phyloP scores from a whole-genome alignment of 768 basidiomycete species.

The Lanmaoa pseudosensibilis region DNA sequence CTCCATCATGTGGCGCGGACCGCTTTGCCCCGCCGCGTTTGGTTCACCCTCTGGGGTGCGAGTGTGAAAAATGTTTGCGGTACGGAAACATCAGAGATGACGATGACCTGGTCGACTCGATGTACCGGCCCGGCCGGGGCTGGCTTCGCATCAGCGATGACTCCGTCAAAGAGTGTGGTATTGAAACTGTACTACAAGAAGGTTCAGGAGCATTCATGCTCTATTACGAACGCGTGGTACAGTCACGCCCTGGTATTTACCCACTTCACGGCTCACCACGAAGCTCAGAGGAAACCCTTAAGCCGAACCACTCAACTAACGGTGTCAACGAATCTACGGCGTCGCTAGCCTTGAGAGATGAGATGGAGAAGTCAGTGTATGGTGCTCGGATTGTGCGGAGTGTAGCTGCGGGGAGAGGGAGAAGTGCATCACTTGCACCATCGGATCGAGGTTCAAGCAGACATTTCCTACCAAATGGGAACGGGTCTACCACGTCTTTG shows the following conservation, averaged over 20 bases:
- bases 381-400: constrained; percentile 57
- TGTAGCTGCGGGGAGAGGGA: constrained; percentile 48
- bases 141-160: constrained; percentile 94
- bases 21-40: constrained; percentile 43
- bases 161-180: constrained; percentile 69
- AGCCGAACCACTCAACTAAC: constrained; percentile 40
- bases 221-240: constrained; percentile 80
- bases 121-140: constrained; percentile 51
- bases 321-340: constrained; percentile 49
- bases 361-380: constrained; percentile 24
- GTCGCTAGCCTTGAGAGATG: constrained; percentile 38
- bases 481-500: constrained; percentile 6
- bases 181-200: constrained; percentile 72
- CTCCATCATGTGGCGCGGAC: constrained; percentile 36
- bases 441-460: constrained; percentile 30
- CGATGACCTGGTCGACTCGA: constrained; percentile 37
- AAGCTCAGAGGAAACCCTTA: constrained; percentile 67
- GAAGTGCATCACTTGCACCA: constrained; percentile 38
- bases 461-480: constrained; percentile 12
- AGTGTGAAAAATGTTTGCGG: constrained; percentile 45
- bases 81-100: constrained; percentile 61
- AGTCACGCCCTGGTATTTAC: constrained; percentile 36
- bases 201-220: constrained; percentile 85
- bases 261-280: constrained; percentile 37
- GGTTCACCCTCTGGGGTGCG: constrained; percentile 45